phyloP scores from a whole-genome alignment of 192 early-diverging fungal species.

The Linderina pennispora region DNA sequence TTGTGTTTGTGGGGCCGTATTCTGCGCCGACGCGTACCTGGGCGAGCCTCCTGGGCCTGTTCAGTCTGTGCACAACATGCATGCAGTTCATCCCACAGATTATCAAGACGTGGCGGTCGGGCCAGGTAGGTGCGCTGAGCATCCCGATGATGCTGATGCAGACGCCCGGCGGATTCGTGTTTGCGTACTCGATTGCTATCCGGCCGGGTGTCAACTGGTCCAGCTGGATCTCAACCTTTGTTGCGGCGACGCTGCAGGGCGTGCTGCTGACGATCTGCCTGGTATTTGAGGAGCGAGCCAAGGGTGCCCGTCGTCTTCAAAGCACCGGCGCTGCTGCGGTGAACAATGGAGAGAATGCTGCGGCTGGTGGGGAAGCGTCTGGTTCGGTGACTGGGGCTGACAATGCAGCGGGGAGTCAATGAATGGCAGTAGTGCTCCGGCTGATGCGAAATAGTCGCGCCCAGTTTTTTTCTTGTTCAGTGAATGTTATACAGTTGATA shows the following conservation, averaged over 20 bases:
- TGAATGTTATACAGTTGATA: no score
- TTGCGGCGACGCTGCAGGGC: constrained; percentile 78
- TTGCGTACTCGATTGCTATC: constrained; percentile 76
- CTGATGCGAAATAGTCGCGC: no score
- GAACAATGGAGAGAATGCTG: background rate
- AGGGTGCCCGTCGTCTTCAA: constrained; percentile 2
- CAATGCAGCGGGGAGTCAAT: no score
- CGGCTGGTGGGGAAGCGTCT: no score
- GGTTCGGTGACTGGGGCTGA: background rate
- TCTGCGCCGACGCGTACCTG: constrained; percentile 55
- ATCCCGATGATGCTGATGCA: constrained; percentile 92
- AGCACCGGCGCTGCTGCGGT: background rate
- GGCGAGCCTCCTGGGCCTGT: constrained; percentile 66
- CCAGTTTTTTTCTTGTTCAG: no score
- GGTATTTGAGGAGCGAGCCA: constrained; percentile 60
- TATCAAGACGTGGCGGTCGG: constrained; percentile 65
- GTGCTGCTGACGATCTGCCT: constrained; percentile 75
- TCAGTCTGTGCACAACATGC: constrained; percentile 63
- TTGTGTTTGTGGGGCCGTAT: constrained; percentile 46
- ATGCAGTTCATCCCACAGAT: constrained; percentile 92
- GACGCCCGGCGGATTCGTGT: constrained; percentile 65
- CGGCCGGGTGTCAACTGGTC: constrained; percentile 87
- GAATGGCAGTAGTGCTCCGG: no score
- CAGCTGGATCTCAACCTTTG: constrained; percentile 84
- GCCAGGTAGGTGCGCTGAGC: constrained; percentile 83